phyloP scores from a whole-genome alignment of 1,284 basidiomycete species.

The Leucoagaricus sp. region DNA sequence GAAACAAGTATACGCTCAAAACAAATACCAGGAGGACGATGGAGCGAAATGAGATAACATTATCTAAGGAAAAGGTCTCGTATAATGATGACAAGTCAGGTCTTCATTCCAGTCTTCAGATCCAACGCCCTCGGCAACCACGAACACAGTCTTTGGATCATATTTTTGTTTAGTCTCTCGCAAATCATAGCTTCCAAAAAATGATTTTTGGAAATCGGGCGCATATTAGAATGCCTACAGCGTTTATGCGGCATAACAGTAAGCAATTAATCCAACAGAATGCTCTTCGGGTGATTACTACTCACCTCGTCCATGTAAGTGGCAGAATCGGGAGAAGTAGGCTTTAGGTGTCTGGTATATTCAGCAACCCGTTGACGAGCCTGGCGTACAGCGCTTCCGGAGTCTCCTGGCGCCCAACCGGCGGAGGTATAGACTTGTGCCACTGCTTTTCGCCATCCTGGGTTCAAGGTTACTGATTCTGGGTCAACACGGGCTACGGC shows the following conservation, averaged over 20 bases:
- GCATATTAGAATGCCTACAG: slow-evolving; percentile 42
- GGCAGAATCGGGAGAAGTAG: slow-evolving; percentile 19
- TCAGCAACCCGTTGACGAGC: slow-evolving; percentile 9
- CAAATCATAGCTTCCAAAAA: slow-evolving; percentile 45
- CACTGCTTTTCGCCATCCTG: slow-evolving; percentile 23
- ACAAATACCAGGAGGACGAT: too few species aligned
- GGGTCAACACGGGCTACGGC: slow-evolving; percentile 21
- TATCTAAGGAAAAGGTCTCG: too few species aligned
- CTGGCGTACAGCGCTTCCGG: slow-evolving; percentile 7
- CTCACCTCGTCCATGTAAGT: slow-evolving; percentile 23
- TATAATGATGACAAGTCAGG: slow-evolving; percentile 25
- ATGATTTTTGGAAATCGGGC: slow-evolving; percentile 35
- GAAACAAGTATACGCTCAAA: too few species aligned
- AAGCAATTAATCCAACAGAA: background rate
- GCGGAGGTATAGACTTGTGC: slow-evolving; percentile 7
- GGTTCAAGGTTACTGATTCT: slow-evolving; percentile 20
- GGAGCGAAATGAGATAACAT: too few species aligned
- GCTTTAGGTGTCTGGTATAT: slow-evolving; percentile 15
- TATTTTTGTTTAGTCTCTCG: slow-evolving; percentile 25
- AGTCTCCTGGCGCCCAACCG: slow-evolving; percentile 17
- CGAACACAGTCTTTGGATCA: slow-evolving; percentile 43
- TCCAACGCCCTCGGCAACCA: slow-evolving; percentile 44
- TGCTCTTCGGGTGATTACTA: background rate
- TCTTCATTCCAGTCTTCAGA: slow-evolving; percentile 37
- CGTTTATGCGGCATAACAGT: background rate